Evolutionary conservation across 164 flowering plant genomes (phyloP), one percentile per base, ranked within the genome.

Genomic region (Paratinospora sagittata): DNA sequence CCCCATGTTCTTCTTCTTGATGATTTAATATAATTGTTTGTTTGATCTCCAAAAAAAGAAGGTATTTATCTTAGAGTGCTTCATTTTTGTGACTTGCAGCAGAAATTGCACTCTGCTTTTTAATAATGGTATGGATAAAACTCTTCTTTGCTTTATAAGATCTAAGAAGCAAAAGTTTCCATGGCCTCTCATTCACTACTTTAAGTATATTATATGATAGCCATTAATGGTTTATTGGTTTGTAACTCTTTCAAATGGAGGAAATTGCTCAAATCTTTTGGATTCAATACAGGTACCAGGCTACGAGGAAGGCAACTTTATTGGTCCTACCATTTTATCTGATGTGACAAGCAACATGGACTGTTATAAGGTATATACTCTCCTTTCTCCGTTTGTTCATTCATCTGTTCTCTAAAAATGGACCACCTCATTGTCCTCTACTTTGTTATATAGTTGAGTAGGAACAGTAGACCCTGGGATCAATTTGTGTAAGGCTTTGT

Each of bases 321-420:
- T 95, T 62, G 99, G 99, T 63, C 97, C 99, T 62, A 92, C 99
- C 69, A 80, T 95, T 77, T 79, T 95, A 74, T 70, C 92, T 63
- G 89, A 83, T 78, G 97, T 95, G 69, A 84, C 84, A 19, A 66
- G 82, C 30, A 82, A 85, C 80, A 95, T 92, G 99, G 97, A 95
- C 74, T 92, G 99, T 70, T 92, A 95, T 78, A 85, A 92, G 97
- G 99, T 92, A 86, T 49, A 27, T 49, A 21, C 60, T 6, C 41
- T 68, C 37, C 63, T 62, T 27, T 57, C 27, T 34, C 66, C 45
- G 45, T 21, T 24, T 24, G 27, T 24, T 61, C 39, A 5, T 63
- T 63, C 37, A 19, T 4, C 2, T 27, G 8, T 19, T 27, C 8
- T 27, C 21, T 19, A 17, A 39, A 30, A 39, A 17, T 52, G 58